Conservation (phyloP, 106 monocot genomes). For the Dioscorea alata region DNA sequence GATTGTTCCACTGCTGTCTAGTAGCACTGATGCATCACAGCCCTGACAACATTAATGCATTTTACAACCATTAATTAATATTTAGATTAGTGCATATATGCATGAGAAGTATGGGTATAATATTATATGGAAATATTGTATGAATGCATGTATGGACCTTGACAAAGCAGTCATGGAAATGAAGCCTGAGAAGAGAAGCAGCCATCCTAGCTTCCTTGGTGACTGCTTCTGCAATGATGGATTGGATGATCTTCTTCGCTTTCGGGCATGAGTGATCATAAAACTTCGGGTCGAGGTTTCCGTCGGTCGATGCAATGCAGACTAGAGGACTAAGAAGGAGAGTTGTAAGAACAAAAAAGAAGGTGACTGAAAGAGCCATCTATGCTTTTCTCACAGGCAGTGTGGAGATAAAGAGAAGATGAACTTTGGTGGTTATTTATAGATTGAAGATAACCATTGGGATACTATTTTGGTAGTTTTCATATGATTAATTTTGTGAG, state of each 20-base stretch:
- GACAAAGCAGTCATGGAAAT: conserved; percentile 74
- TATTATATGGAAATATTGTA: not conserved
- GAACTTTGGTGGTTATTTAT: no score
- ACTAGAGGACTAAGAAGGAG: not conserved
- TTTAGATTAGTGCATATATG: no score
- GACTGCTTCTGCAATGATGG: conserved; percentile 41
- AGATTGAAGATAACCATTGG: no score
- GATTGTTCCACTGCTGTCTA: conserved; percentile 40
- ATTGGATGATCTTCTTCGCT: conserved; percentile 42
- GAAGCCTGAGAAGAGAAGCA: conserved; percentile 54
- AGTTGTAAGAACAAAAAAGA: not conserved
- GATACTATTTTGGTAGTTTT: no score
- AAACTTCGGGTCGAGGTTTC: conserved; percentile 46
- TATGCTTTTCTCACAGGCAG: no score
- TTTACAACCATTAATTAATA: no score
- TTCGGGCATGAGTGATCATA: conserved; percentile 55
- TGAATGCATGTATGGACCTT: conserved; percentile 18
- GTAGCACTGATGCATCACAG: conserved; percentile 44
- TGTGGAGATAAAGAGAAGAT: no score
- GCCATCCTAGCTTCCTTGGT: conserved; percentile 57
- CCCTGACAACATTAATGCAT: conserved; percentile 15
- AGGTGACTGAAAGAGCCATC: not conserved
- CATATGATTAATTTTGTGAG: no score
- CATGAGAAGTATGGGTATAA: not conserved
- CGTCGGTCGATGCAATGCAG: not conserved